These are phyloP conservation scores for Phytophthora rubi DNA, from an alignment of 352 stramenopile genomes.

Conservation along the genomic window DNA sequence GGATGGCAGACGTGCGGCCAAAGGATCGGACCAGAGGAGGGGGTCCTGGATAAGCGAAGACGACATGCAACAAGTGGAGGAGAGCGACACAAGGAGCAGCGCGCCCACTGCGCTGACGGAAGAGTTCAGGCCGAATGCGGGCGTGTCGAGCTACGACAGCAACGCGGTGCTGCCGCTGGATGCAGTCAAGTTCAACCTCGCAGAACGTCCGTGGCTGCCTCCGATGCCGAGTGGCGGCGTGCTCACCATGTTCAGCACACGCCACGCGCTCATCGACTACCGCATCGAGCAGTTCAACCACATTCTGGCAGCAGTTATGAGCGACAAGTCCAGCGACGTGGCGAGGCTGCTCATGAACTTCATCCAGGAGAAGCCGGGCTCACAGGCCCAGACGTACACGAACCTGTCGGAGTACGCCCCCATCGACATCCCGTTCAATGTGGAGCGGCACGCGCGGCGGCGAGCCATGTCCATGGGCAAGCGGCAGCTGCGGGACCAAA, in stretches of 20 bases:
- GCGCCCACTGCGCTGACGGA: slow-evolving; percentile 19
- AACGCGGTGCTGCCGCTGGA: slow-evolving; percentile 55
- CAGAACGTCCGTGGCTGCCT: slow-evolving; percentile 58
- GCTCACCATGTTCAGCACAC: slow-evolving; percentile 63
- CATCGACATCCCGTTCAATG: slow-evolving; percentile 70
- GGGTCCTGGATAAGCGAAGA: slow-evolving; percentile 36
- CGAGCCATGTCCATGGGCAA: slow-evolving; percentile 71
- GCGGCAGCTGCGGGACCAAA: slow-evolving; percentile 44
- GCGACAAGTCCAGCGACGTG: slow-evolving; percentile 63
- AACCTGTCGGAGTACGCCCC: slow-evolving; percentile 76
- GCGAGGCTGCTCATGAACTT: slow-evolving; percentile 75
- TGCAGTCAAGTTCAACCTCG: slow-evolving; percentile 56
- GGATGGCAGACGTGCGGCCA: slow-evolving; percentile 30
- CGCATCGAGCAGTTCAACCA: slow-evolving; percentile 76
- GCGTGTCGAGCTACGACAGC: slow-evolving; percentile 50
- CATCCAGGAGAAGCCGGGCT: slow-evolving; percentile 78
- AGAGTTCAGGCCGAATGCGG: slow-evolving; percentile 18
- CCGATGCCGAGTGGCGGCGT: slow-evolving; percentile 63
- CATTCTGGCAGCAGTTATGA: slow-evolving; percentile 73
- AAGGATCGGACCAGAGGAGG: slow-evolving; percentile 27
- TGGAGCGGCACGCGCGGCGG: slow-evolving; percentile 67
- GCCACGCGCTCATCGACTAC: slow-evolving; percentile 64
- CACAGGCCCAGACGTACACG: slow-evolving; percentile 65
- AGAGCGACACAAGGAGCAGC: slow-evolving; percentile 39
- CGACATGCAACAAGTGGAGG: slow-evolving; percentile 23